Percentiles rank a stretch among this genome's conserved stretches.
phyloP scores from a whole-genome alignment of 177 flowering plant genomes.

The Tripterygium wilfordii region DNA sequence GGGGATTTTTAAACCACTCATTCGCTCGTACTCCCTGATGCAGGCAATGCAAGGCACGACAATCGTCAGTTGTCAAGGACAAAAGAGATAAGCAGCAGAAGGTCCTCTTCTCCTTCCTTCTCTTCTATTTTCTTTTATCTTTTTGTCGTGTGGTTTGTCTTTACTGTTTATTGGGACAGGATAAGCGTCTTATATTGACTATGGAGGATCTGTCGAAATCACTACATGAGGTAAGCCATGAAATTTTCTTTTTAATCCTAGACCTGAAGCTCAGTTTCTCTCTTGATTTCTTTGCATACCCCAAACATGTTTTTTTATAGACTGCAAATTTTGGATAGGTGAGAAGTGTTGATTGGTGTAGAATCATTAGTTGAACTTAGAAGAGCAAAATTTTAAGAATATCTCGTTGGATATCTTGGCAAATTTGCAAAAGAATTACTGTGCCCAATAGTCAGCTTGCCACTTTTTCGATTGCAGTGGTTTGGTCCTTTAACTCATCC shows the following conservation, averaged over 20 bases:
- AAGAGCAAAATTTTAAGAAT: too few species aligned
- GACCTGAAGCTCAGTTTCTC: neutral
- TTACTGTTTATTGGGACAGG: constrained; percentile 37
- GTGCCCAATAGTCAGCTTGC: too few species aligned
- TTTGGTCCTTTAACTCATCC: neutral
- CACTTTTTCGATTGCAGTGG: neutral
- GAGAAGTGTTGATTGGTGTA: too few species aligned
- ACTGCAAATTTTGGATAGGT: too few species aligned
- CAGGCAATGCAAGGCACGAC: constrained; percentile 87
- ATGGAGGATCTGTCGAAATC: constrained; percentile 98
- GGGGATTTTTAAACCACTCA: neutral
- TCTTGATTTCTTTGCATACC: neutral
- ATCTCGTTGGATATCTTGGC: too few species aligned
- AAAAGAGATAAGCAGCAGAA: constrained; percentile 89
- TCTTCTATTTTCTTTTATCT: neutral
- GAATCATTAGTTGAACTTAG: too few species aligned
- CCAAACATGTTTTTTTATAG: too few species aligned
- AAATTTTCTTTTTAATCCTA: neutral
- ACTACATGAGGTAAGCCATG: constrained; percentile 62
- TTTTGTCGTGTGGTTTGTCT: neutral
- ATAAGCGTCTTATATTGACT: constrained; percentile 86
- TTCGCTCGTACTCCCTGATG: constrained; percentile 9
- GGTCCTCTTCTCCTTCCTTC: constrained; percentile 27
- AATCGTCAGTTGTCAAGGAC: constrained; percentile 66
- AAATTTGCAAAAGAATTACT: too few species aligned